Percentiles rank a stretch among this genome's conserved stretches.
These are phyloP conservation scores for Stylosanthes scabra DNA, from an alignment of 331 rosid species.

Conservation along the genomic window DNA sequence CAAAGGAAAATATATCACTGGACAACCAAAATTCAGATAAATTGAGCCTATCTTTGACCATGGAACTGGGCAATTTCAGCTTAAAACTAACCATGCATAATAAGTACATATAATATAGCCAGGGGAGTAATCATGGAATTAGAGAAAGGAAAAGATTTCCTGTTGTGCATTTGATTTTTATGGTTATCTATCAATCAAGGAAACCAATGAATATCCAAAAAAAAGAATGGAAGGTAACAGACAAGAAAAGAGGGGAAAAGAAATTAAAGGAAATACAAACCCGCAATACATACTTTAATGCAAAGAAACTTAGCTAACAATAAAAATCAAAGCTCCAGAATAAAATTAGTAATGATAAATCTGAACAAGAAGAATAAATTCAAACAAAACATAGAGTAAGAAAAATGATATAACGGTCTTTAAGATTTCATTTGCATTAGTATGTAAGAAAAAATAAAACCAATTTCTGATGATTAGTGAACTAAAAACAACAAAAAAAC, in stretches of 20 bases:
- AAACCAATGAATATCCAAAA: background rate
- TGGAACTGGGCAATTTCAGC: conserved; percentile 20
- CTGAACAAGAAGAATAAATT: background rate
- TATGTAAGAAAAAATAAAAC: conserved; percentile 7
- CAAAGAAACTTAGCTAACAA: conserved; percentile 17
- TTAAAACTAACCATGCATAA: conserved; percentile 10
- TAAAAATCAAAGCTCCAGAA: conserved; percentile 1
- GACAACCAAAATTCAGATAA: conserved; percentile 24
- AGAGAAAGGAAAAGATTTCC: conserved; percentile 11
- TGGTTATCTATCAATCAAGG: conserved; percentile 19
- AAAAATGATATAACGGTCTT: conserved; percentile 18
- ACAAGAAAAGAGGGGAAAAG: background rate
- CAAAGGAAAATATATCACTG: conserved; percentile 20
- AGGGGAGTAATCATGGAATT: conserved; percentile 2
- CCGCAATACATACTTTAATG: conserved; percentile 12
- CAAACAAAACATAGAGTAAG: background rate
- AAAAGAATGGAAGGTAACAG: conserved; percentile 7
- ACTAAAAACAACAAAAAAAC: conserved; percentile 28
- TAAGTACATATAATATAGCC: conserved; percentile 23
- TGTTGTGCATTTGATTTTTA: conserved; percentile 11
- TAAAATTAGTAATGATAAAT: conserved; percentile 25
- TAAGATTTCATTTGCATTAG: conserved; percentile 12
- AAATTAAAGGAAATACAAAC: conserved; percentile 1
- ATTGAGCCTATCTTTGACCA: conserved; percentile 24
- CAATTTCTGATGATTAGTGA: background rate